phyloP scores from a whole-genome alignment of 1,284 basidiomycete genomes.

The Sporisorium iseilematis-ciliati region DNA sequence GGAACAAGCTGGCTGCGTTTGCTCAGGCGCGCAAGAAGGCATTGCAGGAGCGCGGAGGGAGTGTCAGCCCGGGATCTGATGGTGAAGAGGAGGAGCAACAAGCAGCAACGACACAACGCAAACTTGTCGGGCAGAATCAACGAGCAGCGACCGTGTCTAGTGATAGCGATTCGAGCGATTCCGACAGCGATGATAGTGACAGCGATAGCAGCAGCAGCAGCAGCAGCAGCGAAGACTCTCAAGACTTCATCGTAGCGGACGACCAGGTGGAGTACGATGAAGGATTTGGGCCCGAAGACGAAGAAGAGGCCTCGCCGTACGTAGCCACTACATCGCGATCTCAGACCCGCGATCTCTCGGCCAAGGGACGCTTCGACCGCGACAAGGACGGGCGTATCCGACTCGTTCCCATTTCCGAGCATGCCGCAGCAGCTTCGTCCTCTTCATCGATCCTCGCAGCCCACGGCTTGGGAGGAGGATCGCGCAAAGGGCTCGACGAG shows the following conservation, averaged over 20 bases:
- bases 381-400: conserved; percentile 24
- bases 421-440: background rate
- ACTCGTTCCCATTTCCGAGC: conserved; percentile 16
- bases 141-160: conserved; percentile 6
- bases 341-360: background rate
- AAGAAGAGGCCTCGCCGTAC: background rate
- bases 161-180: conserved; percentile 5
- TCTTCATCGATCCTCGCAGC: conserved; percentile 15
- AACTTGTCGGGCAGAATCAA: background rate
- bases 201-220: conserved; percentile 7
- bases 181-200: conserved; percentile 9
- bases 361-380: conserved; percentile 2
- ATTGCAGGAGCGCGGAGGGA: conserved; percentile 19
- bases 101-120: background rate
- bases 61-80: conserved; percentile 14
- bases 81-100: conserved; percentile 5
- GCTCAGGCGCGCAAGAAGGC: conserved; percentile 34
- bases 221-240: conserved; percentile 19
- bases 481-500: conserved; percentile 33
- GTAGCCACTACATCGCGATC: background rate
- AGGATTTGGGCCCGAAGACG: conserved; percentile 14
- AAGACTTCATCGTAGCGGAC: conserved; percentile 41
- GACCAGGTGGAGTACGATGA: conserved; percentile 45
- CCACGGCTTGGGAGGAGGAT: conserved; percentile 19
- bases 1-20: conserved; percentile 37